phyloP scores from a whole-genome alignment of 306 rosid genomes.

The peach (Prunus persica) region Prunus_persica_NCBIv2 NC_034009.1:29848001-29848500 shows the following conservation, averaged over 20 bases:
- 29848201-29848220: constrained; percentile 62
- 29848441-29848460: constrained; percentile 67
- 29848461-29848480: constrained; percentile 36
- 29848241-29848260: constrained; percentile 84
- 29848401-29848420: constrained; percentile 48
- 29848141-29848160: constrained; percentile 32
- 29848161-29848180: background rate
- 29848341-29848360: constrained; percentile 70
- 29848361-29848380: constrained; percentile 63
- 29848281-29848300: constrained; percentile 55
- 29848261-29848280: constrained; percentile 62
- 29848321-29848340: constrained; percentile 67
- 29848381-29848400: constrained; percentile 18
- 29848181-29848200: constrained; percentile 69
- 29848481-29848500: constrained; percentile 42
- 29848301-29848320: constrained; percentile 71
- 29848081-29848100: constrained; percentile 65
- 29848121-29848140: constrained; percentile 51
- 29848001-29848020: constrained; percentile 48
- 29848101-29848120: constrained; percentile 59
- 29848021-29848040: constrained; percentile 30
- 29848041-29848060: constrained; percentile 53
- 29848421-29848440: constrained; percentile 44
- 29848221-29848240: constrained; percentile 56
- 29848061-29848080: constrained; percentile 59